Evolutionary conservation across 1,284 basidiomycete species (phyloP).

Genomic region (Fomitopsis palustris): DNA sequence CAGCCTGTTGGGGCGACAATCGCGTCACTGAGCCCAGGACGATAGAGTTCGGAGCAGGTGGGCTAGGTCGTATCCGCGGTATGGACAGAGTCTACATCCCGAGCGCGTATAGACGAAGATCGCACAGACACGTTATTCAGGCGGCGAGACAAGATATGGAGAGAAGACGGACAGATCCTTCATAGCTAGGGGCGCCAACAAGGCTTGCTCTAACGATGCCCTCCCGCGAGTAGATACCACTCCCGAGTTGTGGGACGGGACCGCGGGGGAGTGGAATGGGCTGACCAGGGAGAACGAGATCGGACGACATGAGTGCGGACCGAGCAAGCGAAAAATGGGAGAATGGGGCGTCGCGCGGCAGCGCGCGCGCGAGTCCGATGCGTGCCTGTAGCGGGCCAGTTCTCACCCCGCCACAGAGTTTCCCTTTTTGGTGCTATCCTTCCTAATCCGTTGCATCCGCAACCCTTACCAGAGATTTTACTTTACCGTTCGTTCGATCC

Average conservation of each 20-base stretch:
- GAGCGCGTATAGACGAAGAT: conserved; percentile 13
- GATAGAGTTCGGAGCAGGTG: conserved; percentile 67
- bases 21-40: conserved; percentile 83
- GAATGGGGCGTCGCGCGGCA: conserved; percentile 1
- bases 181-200: conserved; percentile 59
- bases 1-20: conserved; percentile 85
- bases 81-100: conserved; percentile 54
- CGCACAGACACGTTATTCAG: conserved; percentile 18
- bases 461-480: no score
- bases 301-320: conserved; percentile 31
- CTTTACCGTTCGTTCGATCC: no score
- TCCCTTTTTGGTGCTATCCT: no score
- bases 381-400: no score
- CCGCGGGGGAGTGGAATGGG: conserved; percentile 61
- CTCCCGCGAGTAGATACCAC: conserved; percentile 68
- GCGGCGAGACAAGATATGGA: conserved; percentile 18
- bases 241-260: conserved; percentile 58
- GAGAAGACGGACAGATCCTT: conserved; percentile 62
- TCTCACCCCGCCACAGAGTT: no score
- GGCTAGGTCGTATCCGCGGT: conserved; percentile 58
- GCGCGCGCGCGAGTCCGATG: conserved; percentile 7
- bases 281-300: conserved; percentile 77
- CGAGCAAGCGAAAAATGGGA: conserved; percentile 4
- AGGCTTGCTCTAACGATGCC: conserved; percentile 71
- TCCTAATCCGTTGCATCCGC: no score